These are phyloP conservation scores for Lodderomyces theae DNA, from an alignment of 1,139 yeast species.

Conservation along the genomic window DNA sequence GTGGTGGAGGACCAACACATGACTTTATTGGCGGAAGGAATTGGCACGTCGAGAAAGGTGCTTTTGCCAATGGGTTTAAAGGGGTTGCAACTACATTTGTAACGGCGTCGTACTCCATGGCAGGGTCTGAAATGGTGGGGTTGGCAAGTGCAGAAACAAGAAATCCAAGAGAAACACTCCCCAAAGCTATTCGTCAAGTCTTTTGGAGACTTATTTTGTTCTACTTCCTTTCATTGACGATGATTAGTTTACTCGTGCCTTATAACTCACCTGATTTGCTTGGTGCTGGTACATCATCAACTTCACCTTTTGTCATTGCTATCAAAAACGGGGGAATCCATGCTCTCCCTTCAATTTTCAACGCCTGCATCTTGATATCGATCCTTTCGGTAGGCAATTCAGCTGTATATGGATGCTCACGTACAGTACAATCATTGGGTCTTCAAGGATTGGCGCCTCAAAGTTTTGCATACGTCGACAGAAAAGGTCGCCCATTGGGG, in stretches of 20 bases:
- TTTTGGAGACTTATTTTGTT: conserved; percentile 45
- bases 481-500: conserved; percentile 41
- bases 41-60: conserved; percentile 56
- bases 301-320: conserved; percentile 61
- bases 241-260: conserved; percentile 40
- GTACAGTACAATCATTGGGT: conserved; percentile 41
- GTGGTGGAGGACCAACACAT: conserved; percentile 66
- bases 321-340: conserved; percentile 50
- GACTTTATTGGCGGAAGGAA: conserved; percentile 62
- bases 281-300: conserved; percentile 22
- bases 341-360: conserved; percentile 43
- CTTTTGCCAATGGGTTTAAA: conserved; percentile 41
- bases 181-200: conserved; percentile 42
- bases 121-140: conserved; percentile 49
- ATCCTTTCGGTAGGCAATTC: conserved; percentile 45
- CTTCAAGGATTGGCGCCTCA: conserved; percentile 43
- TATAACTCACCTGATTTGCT: conserved; percentile 29
- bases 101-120: conserved; percentile 42
- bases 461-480: conserved; percentile 35
- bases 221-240: conserved; percentile 37
- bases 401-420: conserved; percentile 44
- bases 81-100: conserved; percentile 43
- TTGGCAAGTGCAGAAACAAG: conserved; percentile 42
- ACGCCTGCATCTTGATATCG: conserved; percentile 41
- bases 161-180: conserved; percentile 35